Evolutionary conservation across 2,329 filamentous ascomycete species (phyloP).

Genomic region (Cordyceps cateniannulata): DNA sequence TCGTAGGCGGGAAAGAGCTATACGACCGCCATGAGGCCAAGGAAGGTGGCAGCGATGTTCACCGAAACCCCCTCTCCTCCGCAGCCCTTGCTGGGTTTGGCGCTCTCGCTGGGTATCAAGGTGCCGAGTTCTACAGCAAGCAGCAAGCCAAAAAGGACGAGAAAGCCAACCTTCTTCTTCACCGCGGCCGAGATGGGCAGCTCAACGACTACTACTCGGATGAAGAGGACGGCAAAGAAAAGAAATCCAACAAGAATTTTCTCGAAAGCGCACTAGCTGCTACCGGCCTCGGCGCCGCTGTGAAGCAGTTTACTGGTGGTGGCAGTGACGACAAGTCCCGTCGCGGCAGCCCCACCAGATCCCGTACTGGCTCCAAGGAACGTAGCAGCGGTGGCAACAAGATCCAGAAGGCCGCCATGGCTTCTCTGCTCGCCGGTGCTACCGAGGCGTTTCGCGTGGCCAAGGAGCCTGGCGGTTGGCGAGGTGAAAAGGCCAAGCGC

Average conservation of each 20-base stretch:
- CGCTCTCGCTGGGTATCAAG: conserved; percentile 57
- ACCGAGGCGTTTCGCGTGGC: conserved; percentile 87
- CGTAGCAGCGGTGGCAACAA: conserved; percentile 46
- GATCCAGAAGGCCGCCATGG: conserved; percentile 82
- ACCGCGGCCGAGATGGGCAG: conserved; percentile 48
- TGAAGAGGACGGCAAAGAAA: conserved; percentile 48
- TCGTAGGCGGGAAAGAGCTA: conserved; percentile 60
- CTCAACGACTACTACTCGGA: conserved; percentile 50
- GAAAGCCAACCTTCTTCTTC: conserved; percentile 46
- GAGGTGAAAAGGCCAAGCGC: conserved; percentile 84
- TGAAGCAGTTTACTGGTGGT: conserved; percentile 50
- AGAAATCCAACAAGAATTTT: conserved; percentile 58
- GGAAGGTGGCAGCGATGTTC: conserved; percentile 40
- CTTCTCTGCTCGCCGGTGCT: conserved; percentile 81
- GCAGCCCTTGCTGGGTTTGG: conserved; percentile 58
- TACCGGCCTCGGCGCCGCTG: conserved; percentile 55
- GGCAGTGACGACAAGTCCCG: conserved; percentile 38
- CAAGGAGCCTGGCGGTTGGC: conserved; percentile 84
- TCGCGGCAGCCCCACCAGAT: conserved; percentile 37
- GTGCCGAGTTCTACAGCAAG: conserved; percentile 58
- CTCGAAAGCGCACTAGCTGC: conserved; percentile 56
- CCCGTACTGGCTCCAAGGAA: conserved; percentile 45
- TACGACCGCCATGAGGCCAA: conserved; percentile 57
- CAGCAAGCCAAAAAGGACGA: conserved; percentile 50
- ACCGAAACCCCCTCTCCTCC: conserved; percentile 53